Evolutionary conservation across 305 asterid genomes (phyloP).

Genomic region (Fraxinus baroniana): DNA sequence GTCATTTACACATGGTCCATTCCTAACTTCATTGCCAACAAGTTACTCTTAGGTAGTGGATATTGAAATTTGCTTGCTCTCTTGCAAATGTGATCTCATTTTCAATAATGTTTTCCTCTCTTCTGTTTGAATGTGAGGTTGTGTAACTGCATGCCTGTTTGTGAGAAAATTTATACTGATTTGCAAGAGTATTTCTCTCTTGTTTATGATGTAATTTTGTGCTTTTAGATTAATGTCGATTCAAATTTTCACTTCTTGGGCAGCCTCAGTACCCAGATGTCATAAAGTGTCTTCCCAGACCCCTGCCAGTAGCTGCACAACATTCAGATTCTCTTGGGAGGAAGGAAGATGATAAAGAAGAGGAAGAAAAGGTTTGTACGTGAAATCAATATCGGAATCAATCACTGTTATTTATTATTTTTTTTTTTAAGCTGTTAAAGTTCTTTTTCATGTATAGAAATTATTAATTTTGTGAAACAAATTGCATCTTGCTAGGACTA

Average conservation of each 20-base stretch:
- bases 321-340: conserved; percentile 45
- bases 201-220: neutral
- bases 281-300: conserved; percentile 80
- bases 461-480: neutral
- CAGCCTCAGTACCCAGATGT: conserved; percentile 64
- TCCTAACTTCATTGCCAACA: neutral
- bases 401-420: neutral
- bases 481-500: neutral
- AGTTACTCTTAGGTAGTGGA: neutral
- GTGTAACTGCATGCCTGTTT: neutral
- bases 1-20: neutral
- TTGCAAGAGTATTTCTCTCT: neutral
- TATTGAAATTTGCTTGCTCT: neutral
- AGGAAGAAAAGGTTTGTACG: conserved; percentile 65
- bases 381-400: conserved; percentile 16
- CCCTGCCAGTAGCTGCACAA: conserved; percentile 62
- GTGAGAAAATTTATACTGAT: neutral
- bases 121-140: neutral
- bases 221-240: neutral
- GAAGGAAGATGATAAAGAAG: conserved; percentile 46
- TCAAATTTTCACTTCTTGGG: conserved; percentile 30
- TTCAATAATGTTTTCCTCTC: neutral
- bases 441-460: neutral
- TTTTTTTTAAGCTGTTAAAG: neutral
- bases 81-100: conserved; percentile 1